Evolutionary conservation across 495 filamentous ascomycete species (phyloP).

Genomic region (Amniculicola lignicola): DNA sequence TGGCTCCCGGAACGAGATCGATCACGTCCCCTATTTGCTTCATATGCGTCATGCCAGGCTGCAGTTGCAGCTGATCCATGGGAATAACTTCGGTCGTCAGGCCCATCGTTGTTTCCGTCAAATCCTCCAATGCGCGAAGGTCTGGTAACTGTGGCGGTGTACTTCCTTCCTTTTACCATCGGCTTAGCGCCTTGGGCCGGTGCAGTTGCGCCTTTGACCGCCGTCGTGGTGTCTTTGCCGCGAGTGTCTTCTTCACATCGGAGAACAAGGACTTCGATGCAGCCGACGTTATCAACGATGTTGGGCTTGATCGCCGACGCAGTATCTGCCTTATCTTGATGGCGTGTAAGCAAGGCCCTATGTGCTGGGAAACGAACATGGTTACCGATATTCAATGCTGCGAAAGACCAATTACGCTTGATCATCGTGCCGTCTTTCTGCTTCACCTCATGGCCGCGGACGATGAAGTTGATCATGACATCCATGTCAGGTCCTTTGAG

Average conservation of each 20-base stretch:
- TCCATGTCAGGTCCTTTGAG: slow-evolving; percentile 5
- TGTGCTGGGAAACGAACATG: not conserved
- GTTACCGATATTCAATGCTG: slow-evolving; percentile 44
- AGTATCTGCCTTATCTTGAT: slow-evolving; percentile 36
- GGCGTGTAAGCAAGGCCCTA: too few species aligned
- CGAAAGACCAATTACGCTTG: slow-evolving; percentile 47
- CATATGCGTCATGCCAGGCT: too few species aligned
- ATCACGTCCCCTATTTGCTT: too few species aligned
- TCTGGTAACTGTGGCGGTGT: too few species aligned
- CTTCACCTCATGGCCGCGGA: slow-evolving; percentile 49
- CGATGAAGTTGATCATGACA: slow-evolving; percentile 42
- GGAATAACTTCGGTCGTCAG: too few species aligned
- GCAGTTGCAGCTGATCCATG: too few species aligned
- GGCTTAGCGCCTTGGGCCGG: too few species aligned
- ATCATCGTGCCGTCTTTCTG: slow-evolving; percentile 40
- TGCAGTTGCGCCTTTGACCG: too few species aligned
- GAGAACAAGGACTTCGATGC: slow-evolving; percentile 50
- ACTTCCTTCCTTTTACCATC: too few species aligned
- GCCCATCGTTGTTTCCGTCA: too few species aligned
- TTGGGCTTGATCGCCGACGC: slow-evolving; percentile 30
- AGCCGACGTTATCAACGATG: slow-evolving; percentile 44
- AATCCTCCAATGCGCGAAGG: too few species aligned
- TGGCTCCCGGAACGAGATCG: too few species aligned
- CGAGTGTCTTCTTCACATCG: slow-evolving; percentile 37
- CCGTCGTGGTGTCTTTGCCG: not conserved